Conservation (phyloP, 768 basidiomycete genomes). For the Neoboletus subvelutipes region DNA sequence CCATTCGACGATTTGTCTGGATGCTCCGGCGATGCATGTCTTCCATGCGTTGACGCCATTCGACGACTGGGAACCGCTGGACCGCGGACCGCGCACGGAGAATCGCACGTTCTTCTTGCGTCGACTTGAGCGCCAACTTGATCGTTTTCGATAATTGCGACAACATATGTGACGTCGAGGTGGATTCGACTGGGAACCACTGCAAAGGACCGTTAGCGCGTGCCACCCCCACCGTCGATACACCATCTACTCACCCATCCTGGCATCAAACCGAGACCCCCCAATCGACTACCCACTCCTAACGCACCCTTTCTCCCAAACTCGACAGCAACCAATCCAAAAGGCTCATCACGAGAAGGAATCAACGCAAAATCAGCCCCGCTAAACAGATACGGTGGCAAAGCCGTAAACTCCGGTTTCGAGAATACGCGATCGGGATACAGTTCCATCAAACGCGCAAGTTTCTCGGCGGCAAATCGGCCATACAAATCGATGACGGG, state of each 20-base stretch:
- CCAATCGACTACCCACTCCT: constrained; percentile 91
- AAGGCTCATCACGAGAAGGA: constrained; percentile 94
- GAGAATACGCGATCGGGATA: constrained; percentile 93
- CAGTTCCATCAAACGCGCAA: constrained; percentile 90
- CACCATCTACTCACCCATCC: constrained; percentile 73
- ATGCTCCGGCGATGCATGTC: constrained; percentile 93
- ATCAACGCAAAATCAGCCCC: constrained; percentile 96
- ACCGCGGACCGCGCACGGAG: constrained; percentile 91
- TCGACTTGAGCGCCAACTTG: constrained; percentile 90
- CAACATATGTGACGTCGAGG: constrained; percentile 88
- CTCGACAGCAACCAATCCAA: constrained; percentile 93
- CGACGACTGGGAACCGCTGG: constrained; percentile 96
- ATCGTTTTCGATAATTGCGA: constrained; percentile 93
- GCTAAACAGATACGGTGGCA: constrained; percentile 91
- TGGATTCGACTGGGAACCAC: constrained; percentile 98
- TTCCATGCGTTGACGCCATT: constrained; percentile 95
- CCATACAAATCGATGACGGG: constrained; percentile 96
- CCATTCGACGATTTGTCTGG: constrained; percentile 60
- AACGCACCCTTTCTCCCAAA: constrained; percentile 96
- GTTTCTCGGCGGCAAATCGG: constrained; percentile 92
- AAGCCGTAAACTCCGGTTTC: constrained; percentile 94
- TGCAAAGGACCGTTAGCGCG: constrained; percentile 27
- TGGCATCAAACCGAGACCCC: constrained; percentile 95
- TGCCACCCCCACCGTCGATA: too few species aligned
- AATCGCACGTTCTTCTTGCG: constrained; percentile 87